Conservation (phyloP, 148 eudicot species). For the Selenicereus undatus region DNA sequence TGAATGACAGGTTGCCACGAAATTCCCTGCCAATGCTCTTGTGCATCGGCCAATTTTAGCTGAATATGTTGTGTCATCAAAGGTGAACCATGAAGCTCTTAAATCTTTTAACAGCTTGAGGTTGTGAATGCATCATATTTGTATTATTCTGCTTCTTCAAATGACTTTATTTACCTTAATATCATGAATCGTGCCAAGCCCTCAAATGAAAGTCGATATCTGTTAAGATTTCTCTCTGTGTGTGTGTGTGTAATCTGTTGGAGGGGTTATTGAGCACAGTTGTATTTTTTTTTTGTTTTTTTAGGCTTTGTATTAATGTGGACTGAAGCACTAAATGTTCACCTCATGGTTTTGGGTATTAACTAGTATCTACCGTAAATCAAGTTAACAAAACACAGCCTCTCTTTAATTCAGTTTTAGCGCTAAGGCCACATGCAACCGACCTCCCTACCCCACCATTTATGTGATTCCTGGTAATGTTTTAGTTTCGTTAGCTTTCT, state of each 20-base stretch:
- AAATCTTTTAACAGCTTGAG: neutral
- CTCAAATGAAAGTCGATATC: neutral
- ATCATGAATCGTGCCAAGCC: neutral
- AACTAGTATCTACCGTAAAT: neutral
- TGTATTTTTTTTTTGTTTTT: neutral
- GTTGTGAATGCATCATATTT: neutral
- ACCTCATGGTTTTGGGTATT: neutral
- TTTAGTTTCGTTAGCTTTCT: neutral
- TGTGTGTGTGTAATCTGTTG: neutral
- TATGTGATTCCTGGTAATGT: neutral
- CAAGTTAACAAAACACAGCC: neutral
- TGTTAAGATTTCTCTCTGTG: neutral
- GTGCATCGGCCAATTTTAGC: slow-evolving; percentile 64
- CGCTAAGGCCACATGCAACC: neutral
- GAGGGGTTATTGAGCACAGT: neutral
- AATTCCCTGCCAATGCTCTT: slow-evolving; percentile 82
- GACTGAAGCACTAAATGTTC: neutral
- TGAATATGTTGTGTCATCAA: slow-evolving; percentile 58
- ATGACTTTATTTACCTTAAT: neutral
- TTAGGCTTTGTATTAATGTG: neutral
- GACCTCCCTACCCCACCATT: neutral
- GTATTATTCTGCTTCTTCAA: neutral
- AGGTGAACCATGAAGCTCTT: slow-evolving; percentile 38
- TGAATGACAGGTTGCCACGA: slow-evolving; percentile 71
- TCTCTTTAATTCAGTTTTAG: neutral